Conservation (phyloP, 768 basidiomycete species). For the Tylopilus sp. region DNA sequence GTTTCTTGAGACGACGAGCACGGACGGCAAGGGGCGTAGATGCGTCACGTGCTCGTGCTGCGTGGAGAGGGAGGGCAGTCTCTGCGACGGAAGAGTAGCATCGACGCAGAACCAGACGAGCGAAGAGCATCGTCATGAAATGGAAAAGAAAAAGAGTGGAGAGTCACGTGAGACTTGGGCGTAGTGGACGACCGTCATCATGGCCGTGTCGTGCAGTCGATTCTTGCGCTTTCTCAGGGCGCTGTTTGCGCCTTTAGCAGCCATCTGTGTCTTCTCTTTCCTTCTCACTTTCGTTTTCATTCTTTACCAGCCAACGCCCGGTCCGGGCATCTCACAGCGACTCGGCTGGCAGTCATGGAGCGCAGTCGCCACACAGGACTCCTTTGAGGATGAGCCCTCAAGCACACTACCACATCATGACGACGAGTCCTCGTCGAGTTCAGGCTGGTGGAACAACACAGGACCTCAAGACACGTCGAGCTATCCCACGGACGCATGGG, state of each 20-base stretch:
- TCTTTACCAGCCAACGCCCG: conserved; percentile 73
- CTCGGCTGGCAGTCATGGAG: conserved; percentile 94
- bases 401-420: not conserved
- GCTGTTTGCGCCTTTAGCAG: conserved; percentile 54
- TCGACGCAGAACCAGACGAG: conserved; percentile 34
- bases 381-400: not conserved
- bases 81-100: conserved; percentile 28
- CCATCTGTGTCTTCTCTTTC: conserved; percentile 63
- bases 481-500: conserved; percentile 63
- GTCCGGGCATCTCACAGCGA: conserved; percentile 65
- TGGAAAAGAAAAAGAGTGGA: not conserved
- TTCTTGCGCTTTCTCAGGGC: conserved; percentile 51
- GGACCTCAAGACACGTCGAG: conserved; percentile 48
- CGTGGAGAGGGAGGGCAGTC: conserved; percentile 15
- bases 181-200: not conserved
- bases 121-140: conserved; percentile 23
- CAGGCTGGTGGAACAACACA: conserved; percentile 20
- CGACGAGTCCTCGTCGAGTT: conserved; percentile 5
- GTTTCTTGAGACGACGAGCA: conserved; percentile 56
- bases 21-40: conserved; percentile 75
- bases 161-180: not conserved
- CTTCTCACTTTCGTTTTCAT: conserved; percentile 76
- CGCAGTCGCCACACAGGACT: conserved; percentile 38
- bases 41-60: conserved; percentile 53
- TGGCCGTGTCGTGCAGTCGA: conserved; percentile 31